These are phyloP conservation scores for Stephania japonica DNA, from an alignment of 164 flowering plant species.

Conservation along the genomic window DNA sequence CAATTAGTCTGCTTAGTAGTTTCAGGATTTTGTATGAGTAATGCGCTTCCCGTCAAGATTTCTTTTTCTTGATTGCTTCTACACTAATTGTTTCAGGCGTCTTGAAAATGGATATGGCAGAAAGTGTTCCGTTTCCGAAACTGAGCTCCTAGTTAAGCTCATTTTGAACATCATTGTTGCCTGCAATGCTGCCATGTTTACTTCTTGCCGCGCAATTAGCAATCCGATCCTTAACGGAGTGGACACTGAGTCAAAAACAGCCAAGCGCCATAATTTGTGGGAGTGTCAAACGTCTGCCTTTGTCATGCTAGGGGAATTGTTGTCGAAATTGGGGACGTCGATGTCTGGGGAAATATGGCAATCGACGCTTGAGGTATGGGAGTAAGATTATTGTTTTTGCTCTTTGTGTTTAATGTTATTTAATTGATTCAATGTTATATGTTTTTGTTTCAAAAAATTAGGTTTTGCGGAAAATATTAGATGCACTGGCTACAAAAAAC, in stretches of 20 bases:
- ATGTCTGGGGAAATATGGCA: conserved; percentile 59
- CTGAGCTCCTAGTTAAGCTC: conserved; percentile 39
- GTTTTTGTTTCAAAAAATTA: conserved; percentile 21
- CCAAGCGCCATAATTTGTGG: conserved; percentile 35
- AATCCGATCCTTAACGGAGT: conserved; percentile 19
- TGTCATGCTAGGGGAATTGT: conserved; percentile 57
- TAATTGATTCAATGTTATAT: background rate
- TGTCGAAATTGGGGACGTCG: conserved; percentile 48
- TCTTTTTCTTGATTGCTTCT: background rate
- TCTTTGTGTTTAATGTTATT: background rate
- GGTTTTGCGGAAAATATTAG: conserved; percentile 73
- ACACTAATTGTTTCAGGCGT: conserved; percentile 14
- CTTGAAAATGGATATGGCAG: conserved; percentile 26
- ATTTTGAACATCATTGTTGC: conserved; percentile 42
- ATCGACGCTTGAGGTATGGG: conserved; percentile 65
- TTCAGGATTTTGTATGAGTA: no score
- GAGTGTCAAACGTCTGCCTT: conserved; percentile 52
- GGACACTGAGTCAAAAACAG: conserved; percentile 21
- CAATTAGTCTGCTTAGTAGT: no score
- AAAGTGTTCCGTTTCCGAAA: conserved; percentile 33
- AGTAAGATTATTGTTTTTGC: conserved; percentile 30
- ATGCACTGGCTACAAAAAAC: conserved; percentile 49
- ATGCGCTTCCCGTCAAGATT: no score
- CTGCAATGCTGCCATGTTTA: conserved; percentile 31
- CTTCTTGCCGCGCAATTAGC: conserved; percentile 21